Base-by-base conservation (phyloP, 148 eudicot species). In the Rhododendron williamsianum region DNA sequence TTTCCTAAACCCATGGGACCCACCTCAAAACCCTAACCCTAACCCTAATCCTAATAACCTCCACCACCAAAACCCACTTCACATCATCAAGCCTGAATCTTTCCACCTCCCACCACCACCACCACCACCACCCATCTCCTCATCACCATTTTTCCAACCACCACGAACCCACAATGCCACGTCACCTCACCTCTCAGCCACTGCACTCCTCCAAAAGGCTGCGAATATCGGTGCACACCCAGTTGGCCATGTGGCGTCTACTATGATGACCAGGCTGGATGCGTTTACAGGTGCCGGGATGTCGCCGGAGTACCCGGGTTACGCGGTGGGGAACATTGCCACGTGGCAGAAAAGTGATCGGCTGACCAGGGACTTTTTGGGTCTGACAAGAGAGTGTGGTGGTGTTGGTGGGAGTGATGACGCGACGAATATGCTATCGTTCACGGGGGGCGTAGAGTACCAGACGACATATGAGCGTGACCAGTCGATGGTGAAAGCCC, bases 171-270 rank as follows among this genome's bases (percentile, higher is more conserved):
- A 67, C 51, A 19, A 84, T 54, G 88, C 88, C 88, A 49, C 85
- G 35, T 63, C 88, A 52, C 86, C 92, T 5, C 91, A 92, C 86
- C 89, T 93, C 82, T 94, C 97, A 0, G 96, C 98, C 88, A 94
- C 99, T 30, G 94, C 95, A n/a, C 92, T 94, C 81, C 93, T 96
- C 30, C 98, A 96, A 67, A 96, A 93, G 89, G 98, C 98, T 0
- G 92, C 94, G 51, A 85, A 91, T 0, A 51, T 92, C 12, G 94
- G 95, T 25, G 86, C 91, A 27, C 87, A 81, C 2, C 21, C 87
- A 16, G 83, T 82, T 6, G 90, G 91, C 41, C 89, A 87, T 77
- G 89, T 80, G 85, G 43, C 88, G 2, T 90, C 91, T 51, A 78
- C 90, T 49, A 90, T 91, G 91, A 80, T 67, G 72, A 10, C 84